Evolutionary conservation across 2,329 filamentous ascomycete species (phyloP).

Genomic region (Alternaria alternata): DNA sequence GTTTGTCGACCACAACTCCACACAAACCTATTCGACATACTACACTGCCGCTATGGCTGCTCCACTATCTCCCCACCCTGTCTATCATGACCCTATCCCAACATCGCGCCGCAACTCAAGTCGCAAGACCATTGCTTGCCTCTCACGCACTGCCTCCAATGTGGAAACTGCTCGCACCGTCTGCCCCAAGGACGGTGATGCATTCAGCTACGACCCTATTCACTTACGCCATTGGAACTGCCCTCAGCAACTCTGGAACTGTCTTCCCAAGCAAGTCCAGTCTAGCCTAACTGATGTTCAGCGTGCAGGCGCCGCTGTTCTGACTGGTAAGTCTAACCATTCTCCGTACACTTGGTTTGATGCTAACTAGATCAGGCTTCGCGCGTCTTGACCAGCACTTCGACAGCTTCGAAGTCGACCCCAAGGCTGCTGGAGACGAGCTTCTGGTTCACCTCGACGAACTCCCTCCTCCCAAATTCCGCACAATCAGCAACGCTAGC

Average conservation of each 20-base stretch:
- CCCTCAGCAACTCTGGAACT: constrained; percentile 47
- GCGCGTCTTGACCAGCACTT: constrained; percentile 43
- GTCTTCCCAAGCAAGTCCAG: constrained; percentile 48
- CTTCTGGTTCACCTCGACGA: constrained; percentile 34
- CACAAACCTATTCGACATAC: constrained; percentile 12
- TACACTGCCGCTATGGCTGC: constrained; percentile 30
- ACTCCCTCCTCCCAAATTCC: constrained; percentile 35
- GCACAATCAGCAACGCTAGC: constrained; percentile 42
- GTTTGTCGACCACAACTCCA: constrained; percentile 14
- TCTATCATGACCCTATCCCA: constrained; percentile 31
- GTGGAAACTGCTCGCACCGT: constrained; percentile 41
- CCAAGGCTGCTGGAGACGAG: constrained; percentile 34
- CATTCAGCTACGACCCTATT: constrained; percentile 48
- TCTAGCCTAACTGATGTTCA: constrained; percentile 49
- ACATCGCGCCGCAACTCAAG: constrained; percentile 38
- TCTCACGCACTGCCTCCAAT: constrained; percentile 30
- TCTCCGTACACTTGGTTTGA: constrained; percentile 12
- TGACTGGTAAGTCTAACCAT: constrained; percentile 48
- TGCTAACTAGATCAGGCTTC: constrained; percentile 35
- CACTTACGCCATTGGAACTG: constrained; percentile 52
- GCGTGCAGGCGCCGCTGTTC: constrained; percentile 56
- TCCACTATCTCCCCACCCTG: constrained; percentile 27
- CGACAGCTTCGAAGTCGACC: constrained; percentile 22
- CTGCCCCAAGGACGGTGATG: constrained; percentile 48
- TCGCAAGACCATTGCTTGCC: constrained; percentile 37